A percentile compares a stretch with the other conserved stretches of the same genome.
phyloP scores from a whole-genome alignment of 1,284 basidiomycete genomes.

The Sparassis latifolia region DNA sequence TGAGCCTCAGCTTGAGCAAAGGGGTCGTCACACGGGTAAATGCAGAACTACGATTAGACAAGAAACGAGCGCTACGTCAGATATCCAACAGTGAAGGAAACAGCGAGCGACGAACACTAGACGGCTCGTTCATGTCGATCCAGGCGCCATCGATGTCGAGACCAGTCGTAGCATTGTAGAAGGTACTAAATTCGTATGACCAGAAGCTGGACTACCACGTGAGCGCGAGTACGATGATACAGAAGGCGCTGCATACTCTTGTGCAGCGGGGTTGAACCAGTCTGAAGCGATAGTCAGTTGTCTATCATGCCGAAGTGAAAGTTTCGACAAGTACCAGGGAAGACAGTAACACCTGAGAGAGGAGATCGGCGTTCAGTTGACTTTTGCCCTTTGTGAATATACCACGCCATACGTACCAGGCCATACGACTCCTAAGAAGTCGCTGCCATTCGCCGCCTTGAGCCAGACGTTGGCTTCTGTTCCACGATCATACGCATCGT shows the following conservation, averaged over 20 bases:
- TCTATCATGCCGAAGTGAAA: no score
- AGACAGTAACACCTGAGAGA: slow-evolving; percentile 50
- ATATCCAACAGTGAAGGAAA: background rate
- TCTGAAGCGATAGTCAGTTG: slow-evolving; percentile 29
- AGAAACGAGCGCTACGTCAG: background rate
- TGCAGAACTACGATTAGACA: slow-evolving; percentile 42
- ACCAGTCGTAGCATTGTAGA: slow-evolving; percentile 51
- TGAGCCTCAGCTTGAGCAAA: slow-evolving; percentile 46
- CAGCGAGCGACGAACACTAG: slow-evolving; percentile 35
- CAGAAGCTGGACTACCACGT: slow-evolving; percentile 40
- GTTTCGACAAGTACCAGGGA: slow-evolving; percentile 35
- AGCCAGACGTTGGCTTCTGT: slow-evolving; percentile 51
- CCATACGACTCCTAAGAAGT: slow-evolving; percentile 63
- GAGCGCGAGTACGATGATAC: background rate
- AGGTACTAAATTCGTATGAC: slow-evolving; percentile 53
- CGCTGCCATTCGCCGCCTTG: slow-evolving; percentile 55
- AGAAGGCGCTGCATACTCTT: slow-evolving; percentile 31
- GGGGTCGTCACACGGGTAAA: slow-evolving; percentile 50
- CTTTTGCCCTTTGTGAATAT: no score
- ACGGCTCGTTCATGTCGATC: slow-evolving; percentile 73
- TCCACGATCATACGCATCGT: slow-evolving; percentile 53
- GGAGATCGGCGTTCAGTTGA: no score
- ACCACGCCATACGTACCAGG: slow-evolving; percentile 37
- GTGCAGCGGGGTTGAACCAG: slow-evolving; percentile 56
- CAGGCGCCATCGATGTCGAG: slow-evolving; percentile 63